Conservation (phyloP, 2,329 filamentous ascomycete genomes). For the Torrubiella hemipterigena region DNA sequence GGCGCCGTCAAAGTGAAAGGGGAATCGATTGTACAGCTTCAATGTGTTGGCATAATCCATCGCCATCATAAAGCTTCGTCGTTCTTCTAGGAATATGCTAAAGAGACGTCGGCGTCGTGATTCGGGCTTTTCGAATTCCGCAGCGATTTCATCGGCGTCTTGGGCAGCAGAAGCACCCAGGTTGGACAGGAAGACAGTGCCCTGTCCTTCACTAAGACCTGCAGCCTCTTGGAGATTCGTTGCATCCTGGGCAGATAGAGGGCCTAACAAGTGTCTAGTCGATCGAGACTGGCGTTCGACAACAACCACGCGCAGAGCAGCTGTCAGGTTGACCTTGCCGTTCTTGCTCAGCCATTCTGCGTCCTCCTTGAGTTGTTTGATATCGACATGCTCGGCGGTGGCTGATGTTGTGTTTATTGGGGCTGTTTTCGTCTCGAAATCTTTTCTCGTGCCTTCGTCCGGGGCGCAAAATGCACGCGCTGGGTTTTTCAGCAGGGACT, state of each 20-base stretch:
- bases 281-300: slow-evolving; percentile 76
- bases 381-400: slow-evolving; percentile 53
- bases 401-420: slow-evolving; percentile 72
- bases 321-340: slow-evolving; percentile 66
- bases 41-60: slow-evolving; percentile 43
- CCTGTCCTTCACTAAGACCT: slow-evolving; percentile 48
- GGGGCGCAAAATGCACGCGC: slow-evolving; percentile 53
- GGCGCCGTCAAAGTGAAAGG: slow-evolving; percentile 17
- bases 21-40: slow-evolving; percentile 26
- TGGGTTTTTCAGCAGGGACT: slow-evolving; percentile 56
- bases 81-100: slow-evolving; percentile 59
- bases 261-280: slow-evolving; percentile 56
- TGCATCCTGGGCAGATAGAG: slow-evolving; percentile 67
- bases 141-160: slow-evolving; percentile 42
- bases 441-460: slow-evolving; percentile 52
- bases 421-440: slow-evolving; percentile 75
- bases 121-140: slow-evolving; percentile 49
- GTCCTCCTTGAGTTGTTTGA: slow-evolving; percentile 74
- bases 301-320: slow-evolving; percentile 67
- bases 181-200: slow-evolving; percentile 43
- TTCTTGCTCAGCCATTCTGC: slow-evolving; percentile 75
- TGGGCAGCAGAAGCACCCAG: slow-evolving; percentile 31
- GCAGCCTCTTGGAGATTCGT: slow-evolving; percentile 65
- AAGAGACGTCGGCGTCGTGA: slow-evolving; percentile 57
- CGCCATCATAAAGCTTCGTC: slow-evolving; percentile 54